Evolutionary conservation across 2,329 filamentous ascomycete genomes (phyloP), one percentile per base, ranked within the genome.

Genomic region (Lecanicillium sp.): DNA sequence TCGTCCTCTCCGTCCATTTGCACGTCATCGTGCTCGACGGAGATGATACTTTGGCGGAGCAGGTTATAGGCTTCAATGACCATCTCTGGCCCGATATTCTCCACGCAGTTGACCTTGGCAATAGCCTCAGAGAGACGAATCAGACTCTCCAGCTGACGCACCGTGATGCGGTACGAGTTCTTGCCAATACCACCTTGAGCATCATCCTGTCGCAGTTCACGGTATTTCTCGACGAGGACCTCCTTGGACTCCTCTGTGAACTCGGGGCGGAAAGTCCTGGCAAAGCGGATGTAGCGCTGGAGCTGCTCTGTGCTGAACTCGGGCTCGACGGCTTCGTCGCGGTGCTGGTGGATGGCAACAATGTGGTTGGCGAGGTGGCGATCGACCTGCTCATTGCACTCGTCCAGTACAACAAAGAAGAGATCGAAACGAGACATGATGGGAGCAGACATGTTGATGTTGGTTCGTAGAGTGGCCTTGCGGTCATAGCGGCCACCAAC

Each of bases 341-440:
- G 84, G 45, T 94, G 74, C 60, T 92, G 88, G 64, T 98, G 92
- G 41, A 98, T 83, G 43, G 81, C 81, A 45, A 98, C 90, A 55
- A 98, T 98, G 61, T 98, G 92, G 55, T 90, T 78, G 3, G 92
- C 92, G 4, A 98, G 73, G 56, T 94, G 87, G 41, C 88, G 83
- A 58, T 98, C 92, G 25, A 94, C 80, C 29, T 76, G 67, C 65
- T 97, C 90, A 56, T 96, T 94, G 59, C 90, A 97, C 55, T 98
- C 92, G 58, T 98, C 92, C 1, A 97, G 76, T 18, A 98, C 84
- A 38, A 98, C 88, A 57, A 98, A 98, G 74, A 98, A 98, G 9
- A 98, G 72, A 68, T 98, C 92, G 63, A 98, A 98, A 71, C 92
- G 86, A 38, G 87, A 95, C 92, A 98, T 98, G 68, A 98, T 98